phyloP scores from a whole-genome alignment of 768 basidiomycete genomes.

The Podaxis carcinomalis region DNA sequence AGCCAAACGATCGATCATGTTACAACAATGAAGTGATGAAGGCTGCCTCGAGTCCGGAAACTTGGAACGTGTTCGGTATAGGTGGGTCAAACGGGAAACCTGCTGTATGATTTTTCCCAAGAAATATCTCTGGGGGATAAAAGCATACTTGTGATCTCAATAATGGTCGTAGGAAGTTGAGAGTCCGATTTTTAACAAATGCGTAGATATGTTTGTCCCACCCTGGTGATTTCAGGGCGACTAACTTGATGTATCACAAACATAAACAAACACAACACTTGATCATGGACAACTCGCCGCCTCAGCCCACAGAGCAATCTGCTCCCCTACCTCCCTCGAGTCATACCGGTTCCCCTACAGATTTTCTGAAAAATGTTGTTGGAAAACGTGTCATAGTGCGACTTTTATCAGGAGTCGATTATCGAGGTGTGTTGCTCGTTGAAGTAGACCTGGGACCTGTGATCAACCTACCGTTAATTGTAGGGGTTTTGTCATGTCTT shows the following conservation, averaged over 20 bases:
- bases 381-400: slow-evolving; percentile 95
- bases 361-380: slow-evolving; percentile 92
- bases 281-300: slow-evolving; percentile 23
- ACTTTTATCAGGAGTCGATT: slow-evolving; percentile 89
- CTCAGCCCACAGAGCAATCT: slow-evolving; percentile 27
- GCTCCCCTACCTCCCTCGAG: slow-evolving; percentile 46
- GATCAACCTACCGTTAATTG: not conserved
- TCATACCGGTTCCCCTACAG: slow-evolving; percentile 79
- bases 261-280: slow-evolving; percentile 1
- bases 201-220: too few species aligned
- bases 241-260: not conserved
- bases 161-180: too few species aligned
- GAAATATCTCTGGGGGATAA: too few species aligned
- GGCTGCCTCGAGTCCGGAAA: too few species aligned
- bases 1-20: too few species aligned
- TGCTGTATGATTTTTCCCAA: too few species aligned
- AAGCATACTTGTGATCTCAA: too few species aligned
- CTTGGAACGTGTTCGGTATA: too few species aligned
- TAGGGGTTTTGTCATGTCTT: slow-evolving; percentile 89
- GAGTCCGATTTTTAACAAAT: too few species aligned
- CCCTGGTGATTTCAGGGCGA: not conserved
- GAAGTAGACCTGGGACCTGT: not conserved
- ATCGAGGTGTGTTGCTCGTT: slow-evolving; percentile 58
- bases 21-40: too few species aligned
- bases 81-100: too few species aligned